Evolutionary conservation across 139 green algal genomes (phyloP), one percentile per base, ranked within the genome.

Genomic region (Chlorella sp.): DNA sequence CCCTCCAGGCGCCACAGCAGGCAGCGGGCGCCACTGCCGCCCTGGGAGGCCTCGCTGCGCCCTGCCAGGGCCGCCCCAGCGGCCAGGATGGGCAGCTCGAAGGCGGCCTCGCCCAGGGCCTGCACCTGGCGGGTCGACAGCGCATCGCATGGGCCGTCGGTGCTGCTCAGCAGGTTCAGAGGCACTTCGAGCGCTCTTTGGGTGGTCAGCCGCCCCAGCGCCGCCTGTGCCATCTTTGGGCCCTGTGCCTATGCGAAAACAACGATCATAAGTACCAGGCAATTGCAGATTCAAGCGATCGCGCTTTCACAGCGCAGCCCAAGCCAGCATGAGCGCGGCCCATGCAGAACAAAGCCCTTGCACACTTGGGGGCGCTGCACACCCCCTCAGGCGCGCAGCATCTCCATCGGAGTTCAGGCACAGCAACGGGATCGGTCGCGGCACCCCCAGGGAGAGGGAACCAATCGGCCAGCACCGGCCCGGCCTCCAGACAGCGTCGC

Each of bases 1-100:
- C 20, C 74, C 28, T 82, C 58, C 41, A 87, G 70, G 48, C 81
- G 73, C 85, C 85, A 89, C 3, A 87, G 24, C 60, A 83, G 77
- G 28, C 40, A 77, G 34, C 77, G 28, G 26, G 77, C 46, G 44
- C 72, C 56, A 0, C 19, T 73, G 77, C 24, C 40, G 58, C 77
- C 43, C 60, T 73, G 58, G 26, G 32, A 20, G 26, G 65, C 40
- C 58, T 58, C 30, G 60, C 58, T 60, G 60, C 73, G 73, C 40
- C 77, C 77, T 2, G 77, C 77, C 30, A 34, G 26, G 30, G 60
- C 77, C 17, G 38, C 40, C 0, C 77, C 77, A 36, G 48, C 56
- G 14, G 77, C 40, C 77, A 83, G 77, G 26, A 14, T 13, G 9
- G 11, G 41, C 28, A 83, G 40, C 24, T 30, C 8, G 44, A 83